phyloP scores from a whole-genome alignment of 129 eudicot genomes.

The Glebionis coronaria region DNA sequence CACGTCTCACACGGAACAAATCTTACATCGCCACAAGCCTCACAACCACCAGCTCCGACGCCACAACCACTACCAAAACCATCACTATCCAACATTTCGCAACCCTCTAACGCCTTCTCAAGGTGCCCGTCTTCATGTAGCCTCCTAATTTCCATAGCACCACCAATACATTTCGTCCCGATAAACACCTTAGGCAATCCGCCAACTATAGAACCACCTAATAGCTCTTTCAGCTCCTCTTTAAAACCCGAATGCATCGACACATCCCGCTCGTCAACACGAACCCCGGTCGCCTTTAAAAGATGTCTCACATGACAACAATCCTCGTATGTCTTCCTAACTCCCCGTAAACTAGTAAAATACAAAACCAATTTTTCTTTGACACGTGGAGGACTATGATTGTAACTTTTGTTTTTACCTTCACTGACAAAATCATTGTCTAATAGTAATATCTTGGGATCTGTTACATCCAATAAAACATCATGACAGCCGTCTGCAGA shows the following conservation, averaged over 20 bases:
- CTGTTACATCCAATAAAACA: constrained; percentile 20
- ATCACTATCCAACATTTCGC: constrained; percentile 44
- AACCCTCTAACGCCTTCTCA: constrained; percentile 59
- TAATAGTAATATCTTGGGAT: constrained; percentile 20
- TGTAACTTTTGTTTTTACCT: constrained; percentile 9
- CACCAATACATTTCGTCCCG: constrained; percentile 62
- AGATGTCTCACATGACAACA: constrained; percentile 71
- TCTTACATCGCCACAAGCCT: constrained; percentile 88
- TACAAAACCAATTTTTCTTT: constrained; percentile 62
- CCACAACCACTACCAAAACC: constrained; percentile 26
- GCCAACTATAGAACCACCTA: constrained; percentile 38
- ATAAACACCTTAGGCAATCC: constrained; percentile 78
- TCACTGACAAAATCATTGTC: constrained; percentile 13
- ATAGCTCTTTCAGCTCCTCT: constrained; percentile 70
- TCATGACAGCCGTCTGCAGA: constrained; percentile 18
- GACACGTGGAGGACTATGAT: constrained; percentile 27
- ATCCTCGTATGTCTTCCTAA: constrained; percentile 92
- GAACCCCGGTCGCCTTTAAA: constrained; percentile 59
- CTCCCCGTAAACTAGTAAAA: constrained; percentile 87
- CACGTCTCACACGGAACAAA: constrained; percentile 92
- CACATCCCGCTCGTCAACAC: constrained; percentile 86
- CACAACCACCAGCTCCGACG: constrained; percentile 50
- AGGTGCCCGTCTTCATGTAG: constrained; percentile 82
- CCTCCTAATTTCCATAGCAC: constrained; percentile 64
- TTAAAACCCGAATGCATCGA: constrained; percentile 94